phyloP scores from a whole-genome alignment of 2,329 filamentous ascomycete genomes.

The Fonsecaea pedrosoi region DNA sequence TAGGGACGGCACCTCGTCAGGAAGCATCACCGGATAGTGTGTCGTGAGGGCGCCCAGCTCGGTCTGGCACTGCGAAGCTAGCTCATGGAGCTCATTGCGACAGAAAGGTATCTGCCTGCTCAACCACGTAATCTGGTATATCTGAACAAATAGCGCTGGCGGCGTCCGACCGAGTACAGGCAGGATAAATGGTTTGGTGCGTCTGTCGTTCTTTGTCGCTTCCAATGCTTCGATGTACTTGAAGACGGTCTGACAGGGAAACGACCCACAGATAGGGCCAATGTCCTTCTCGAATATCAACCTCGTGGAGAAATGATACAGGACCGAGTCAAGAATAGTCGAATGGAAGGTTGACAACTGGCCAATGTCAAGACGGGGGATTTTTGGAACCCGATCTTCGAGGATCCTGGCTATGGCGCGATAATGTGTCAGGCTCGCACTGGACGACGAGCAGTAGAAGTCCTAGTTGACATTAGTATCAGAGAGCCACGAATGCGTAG shows the following conservation, averaged over 20 bases:
- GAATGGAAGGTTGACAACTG: conserved; percentile 27
- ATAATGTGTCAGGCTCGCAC: conserved; percentile 31
- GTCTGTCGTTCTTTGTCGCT: neutral
- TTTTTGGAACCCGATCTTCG: conserved; percentile 25
- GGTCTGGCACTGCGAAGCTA: conserved; percentile 27
- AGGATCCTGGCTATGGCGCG: conserved; percentile 30
- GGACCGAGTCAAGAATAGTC: conserved; percentile 32
- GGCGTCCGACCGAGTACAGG: conserved; percentile 30
- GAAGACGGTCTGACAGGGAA: conserved; percentile 25
- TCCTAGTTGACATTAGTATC: conserved; percentile 26
- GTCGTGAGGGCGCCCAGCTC: conserved; percentile 26
- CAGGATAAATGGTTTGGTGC: conserved; percentile 16
- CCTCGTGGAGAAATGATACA: conserved; percentile 35
- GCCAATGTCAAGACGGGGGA: conserved; percentile 23
- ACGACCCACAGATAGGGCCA: conserved; percentile 26
- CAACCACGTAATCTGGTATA: conserved; percentile 35
- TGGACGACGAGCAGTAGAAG: conserved; percentile 29
- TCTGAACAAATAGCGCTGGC: conserved; percentile 29
- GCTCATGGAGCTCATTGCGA: conserved; percentile 14
- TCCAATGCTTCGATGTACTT: conserved; percentile 36
- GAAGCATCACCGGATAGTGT: conserved; percentile 10
- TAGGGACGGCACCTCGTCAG: neutral
- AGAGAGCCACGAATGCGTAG: neutral
- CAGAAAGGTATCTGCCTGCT: conserved; percentile 30
- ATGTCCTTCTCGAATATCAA: conserved; percentile 32